Evolutionary conservation across 176 grass and related monocot genomes (phyloP).

Genomic region (Aegilops umbellulata): DNA sequence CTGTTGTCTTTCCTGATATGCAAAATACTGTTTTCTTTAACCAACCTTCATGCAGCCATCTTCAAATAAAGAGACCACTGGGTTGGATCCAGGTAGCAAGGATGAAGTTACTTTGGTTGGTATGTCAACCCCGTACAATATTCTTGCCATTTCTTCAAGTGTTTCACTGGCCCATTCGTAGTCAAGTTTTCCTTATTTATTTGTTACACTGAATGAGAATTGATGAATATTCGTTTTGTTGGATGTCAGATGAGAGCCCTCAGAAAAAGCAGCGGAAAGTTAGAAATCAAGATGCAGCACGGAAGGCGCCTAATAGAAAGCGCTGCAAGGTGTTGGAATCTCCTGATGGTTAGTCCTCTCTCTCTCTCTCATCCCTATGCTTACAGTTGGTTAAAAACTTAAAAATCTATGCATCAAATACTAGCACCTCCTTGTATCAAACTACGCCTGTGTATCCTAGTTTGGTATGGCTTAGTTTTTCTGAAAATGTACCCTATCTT

Average conservation of each 20-base stretch:
- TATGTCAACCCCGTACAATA: constrained; percentile 27
- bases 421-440: neutral
- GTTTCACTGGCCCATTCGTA: neutral
- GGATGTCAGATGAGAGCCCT: constrained; percentile 57
- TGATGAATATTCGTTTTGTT: constrained; percentile 5
- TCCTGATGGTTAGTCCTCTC: constrained; percentile 39
- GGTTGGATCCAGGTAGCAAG: constrained; percentile 33
- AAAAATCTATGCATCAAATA: constrained; percentile 1
- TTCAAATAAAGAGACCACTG: constrained; percentile 29
- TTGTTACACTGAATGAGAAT: constrained; percentile 5
- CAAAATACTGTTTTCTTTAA: constrained; percentile 27
- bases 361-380: neutral
- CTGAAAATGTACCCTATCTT: neutral
- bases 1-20: neutral
- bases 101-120: constrained; percentile 44
- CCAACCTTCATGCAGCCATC: constrained; percentile 32
- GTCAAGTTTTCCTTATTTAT: constrained; percentile 21
- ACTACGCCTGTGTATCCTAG: neutral
- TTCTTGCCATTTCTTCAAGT: constrained; percentile 1
- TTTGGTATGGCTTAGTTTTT: neutral
- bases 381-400: constrained; percentile 18
- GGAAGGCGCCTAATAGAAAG: constrained; percentile 46
- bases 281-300: constrained; percentile 41
- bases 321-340: constrained; percentile 51
- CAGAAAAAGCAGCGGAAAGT: constrained; percentile 55